Base-by-base conservation (phyloP, 192 early-diverging fungal species). In the Backusella luteola region DNA sequence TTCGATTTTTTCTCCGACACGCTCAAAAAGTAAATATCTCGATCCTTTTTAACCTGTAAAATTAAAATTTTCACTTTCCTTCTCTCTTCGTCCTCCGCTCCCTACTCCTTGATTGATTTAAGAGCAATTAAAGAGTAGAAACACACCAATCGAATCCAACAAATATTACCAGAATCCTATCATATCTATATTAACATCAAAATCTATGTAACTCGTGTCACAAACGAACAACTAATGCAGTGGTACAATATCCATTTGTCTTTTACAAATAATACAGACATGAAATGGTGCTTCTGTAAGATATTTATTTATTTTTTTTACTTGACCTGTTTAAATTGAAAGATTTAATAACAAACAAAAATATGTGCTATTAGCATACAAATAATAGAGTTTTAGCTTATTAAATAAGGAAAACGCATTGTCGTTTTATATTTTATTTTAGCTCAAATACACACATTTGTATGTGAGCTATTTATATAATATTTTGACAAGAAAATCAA, bases 21-120 rank as follows among this genome's bases (percentile, higher is more conserved):
- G 4, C 56, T 63, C 12, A 63, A 63, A 63, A 26, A 63, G 56
- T 63, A 63, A 63, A 63, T 63, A 63, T 63, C 56, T 63, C 56
- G 56, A 63, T 63, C 23, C 9, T 14, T 63, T 63, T 29, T 63
- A 29, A 63, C 56, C 56, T 63, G 15, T 63, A 29, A 29, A 63
- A 29, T 63, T 63, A 63, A 12, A 2, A 5, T 26, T 63, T 56
- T 21, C 21, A 21, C 8, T 29, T 26, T 29, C 21, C 56, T 63
- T 29, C 56, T 26, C 6, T 14, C 56, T 29, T 26, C 12, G 26
- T 9, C 8, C 21, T 21, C 53, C 19, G n/a, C n/a, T 23, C 53
- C 21, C 21, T 1, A 1, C 7, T 12, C 56, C 56, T 14, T 63
- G 23, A 63, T 14, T 12, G 21, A 63, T 26, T 29, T 29, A 8